A percentile compares a stretch with the other conserved stretches of the same genome.
Evolutionary conservation across 306 rosid genomes (phyloP).

Genomic region (Cucumis hystrix): DNA sequence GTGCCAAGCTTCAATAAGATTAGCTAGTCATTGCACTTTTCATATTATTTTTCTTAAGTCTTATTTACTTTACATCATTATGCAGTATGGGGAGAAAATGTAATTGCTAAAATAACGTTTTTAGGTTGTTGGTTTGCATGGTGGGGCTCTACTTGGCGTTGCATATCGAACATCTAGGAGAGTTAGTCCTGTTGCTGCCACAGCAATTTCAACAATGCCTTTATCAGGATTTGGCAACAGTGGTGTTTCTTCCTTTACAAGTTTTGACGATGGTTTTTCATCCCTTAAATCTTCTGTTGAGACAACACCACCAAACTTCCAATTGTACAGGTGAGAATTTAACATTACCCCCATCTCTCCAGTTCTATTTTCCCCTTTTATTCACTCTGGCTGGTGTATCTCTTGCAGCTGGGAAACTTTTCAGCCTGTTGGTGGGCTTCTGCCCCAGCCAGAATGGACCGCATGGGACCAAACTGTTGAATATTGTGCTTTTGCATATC

Average conservation of each 20-base stretch:
- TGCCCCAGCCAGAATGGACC: slow-evolving; percentile 99
- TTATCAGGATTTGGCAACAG: slow-evolving; percentile 83
- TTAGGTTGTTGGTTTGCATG: slow-evolving; percentile 95
- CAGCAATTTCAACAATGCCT: slow-evolving; percentile 99
- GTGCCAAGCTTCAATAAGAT: not conserved
- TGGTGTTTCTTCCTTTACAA: slow-evolving; percentile 82
- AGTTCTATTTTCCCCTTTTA: not conserved
- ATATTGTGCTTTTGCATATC: slow-evolving; percentile 95
- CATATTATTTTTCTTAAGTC: not conserved
- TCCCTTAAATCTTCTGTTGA: slow-evolving; percentile 59
- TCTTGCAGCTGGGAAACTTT: slow-evolving; percentile 89
- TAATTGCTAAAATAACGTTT: slow-evolving; percentile 13
- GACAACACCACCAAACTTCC: slow-evolving; percentile 82
- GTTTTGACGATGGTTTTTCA: slow-evolving; percentile 77
- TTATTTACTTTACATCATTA: not conserved
- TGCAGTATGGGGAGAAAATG: not conserved
- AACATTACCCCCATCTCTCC: not conserved
- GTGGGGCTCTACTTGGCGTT: slow-evolving; percentile 97
- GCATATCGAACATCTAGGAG: slow-evolving; percentile 92
- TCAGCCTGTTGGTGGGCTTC: slow-evolving; percentile 89
- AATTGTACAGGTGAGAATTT: slow-evolving; percentile 66
- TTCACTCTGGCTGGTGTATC: not conserved
- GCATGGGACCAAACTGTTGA: slow-evolving; percentile 98
- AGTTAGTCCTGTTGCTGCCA: slow-evolving; percentile 81
- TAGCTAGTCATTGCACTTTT: not conserved